Conservation (phyloP, 441 rosid genomes). For the Gossypium lobatum region DNA sequence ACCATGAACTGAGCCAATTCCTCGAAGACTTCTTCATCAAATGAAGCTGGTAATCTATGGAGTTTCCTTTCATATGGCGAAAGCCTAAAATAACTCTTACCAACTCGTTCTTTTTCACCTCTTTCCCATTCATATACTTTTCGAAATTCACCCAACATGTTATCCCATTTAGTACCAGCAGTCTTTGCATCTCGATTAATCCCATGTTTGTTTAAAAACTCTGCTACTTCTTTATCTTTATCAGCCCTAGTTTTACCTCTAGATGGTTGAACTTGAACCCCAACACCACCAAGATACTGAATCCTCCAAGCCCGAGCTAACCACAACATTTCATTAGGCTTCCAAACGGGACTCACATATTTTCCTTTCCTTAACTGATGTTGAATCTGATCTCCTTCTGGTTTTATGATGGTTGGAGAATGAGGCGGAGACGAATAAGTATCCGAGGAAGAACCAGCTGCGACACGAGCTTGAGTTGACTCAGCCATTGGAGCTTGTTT, state of each 20-base stretch:
- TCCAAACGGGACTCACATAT: slow-evolving; percentile 96
- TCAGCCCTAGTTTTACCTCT: slow-evolving; percentile 94
- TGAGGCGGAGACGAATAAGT: slow-evolving; percentile 67
- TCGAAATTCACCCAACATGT: slow-evolving; percentile 94
- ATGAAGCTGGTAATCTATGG: slow-evolving; percentile 83
- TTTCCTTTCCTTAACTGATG: slow-evolving; percentile 82
- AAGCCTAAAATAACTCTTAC: slow-evolving; percentile 88
- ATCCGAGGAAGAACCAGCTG: slow-evolving; percentile 70
- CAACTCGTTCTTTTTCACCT: slow-evolving; percentile 58
- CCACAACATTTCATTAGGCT: slow-evolving; percentile 95
- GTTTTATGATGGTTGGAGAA: slow-evolving; percentile 42
- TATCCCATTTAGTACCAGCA: slow-evolving; percentile 98
- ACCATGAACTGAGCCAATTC: slow-evolving; percentile 92
- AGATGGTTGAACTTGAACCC: slow-evolving; percentile 16
- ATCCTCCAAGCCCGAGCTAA: slow-evolving; percentile 88
- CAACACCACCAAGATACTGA: slow-evolving; percentile 61
- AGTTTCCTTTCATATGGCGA: slow-evolving; percentile 85
- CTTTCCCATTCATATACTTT: slow-evolving; percentile 94
- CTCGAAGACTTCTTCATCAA: slow-evolving; percentile 89
- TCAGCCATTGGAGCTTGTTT: slow-evolving; percentile 34
- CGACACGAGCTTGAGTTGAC: slow-evolving; percentile 22
- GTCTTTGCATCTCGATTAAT: slow-evolving; percentile 86
- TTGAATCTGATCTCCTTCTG: slow-evolving; percentile 37
- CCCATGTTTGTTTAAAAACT: slow-evolving; percentile 67
- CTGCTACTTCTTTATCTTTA: slow-evolving; percentile 90